Percentiles rank a stretch among this genome's conserved stretches.
Evolutionary conservation across 371 early-diverging fungal genomes (phyloP).

Genomic region (Gilbertella persicaria): DNA sequence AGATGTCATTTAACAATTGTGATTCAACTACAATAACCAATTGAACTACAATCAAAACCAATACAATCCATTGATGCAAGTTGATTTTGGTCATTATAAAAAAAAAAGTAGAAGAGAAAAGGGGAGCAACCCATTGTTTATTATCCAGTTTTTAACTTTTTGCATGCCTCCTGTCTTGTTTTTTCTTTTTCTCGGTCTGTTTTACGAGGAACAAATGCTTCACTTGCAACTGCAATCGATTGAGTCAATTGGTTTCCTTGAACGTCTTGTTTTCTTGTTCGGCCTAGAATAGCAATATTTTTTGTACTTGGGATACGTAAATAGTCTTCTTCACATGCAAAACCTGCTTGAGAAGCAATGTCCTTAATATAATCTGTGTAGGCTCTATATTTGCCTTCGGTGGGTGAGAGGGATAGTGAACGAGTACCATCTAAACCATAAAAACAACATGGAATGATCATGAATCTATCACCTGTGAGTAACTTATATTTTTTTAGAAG

Average conservation of each 20-base stretch:
- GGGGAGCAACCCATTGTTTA: constrained; percentile 6
- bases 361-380: constrained; percentile 68
- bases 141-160: constrained; percentile 41
- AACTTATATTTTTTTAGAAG: constrained; percentile 1
- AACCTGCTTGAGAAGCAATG: constrained; percentile 65
- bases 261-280: constrained; percentile 21
- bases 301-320: constrained; percentile 90
- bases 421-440: constrained; percentile 71
- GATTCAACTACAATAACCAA: constrained; percentile 2
- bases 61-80: not conserved
- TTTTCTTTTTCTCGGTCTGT: constrained; percentile 63
- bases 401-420: constrained; percentile 38
- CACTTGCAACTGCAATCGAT: constrained; percentile 26
- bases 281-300: constrained; percentile 78
- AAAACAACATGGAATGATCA: constrained; percentile 85
- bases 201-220: constrained; percentile 56
- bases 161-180: constrained; percentile 34
- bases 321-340: constrained; percentile 64
- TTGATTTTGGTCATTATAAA: not conserved
- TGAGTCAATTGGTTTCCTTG: not conserved
- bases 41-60: constrained; percentile 9
- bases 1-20: constrained; percentile 15
- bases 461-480: constrained; percentile 48
- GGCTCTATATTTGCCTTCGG: constrained; percentile 68
- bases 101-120: not conserved